Base-by-base conservation (phyloP, 2,329 filamentous ascomycete genomes). In the Sporothrix dimorphospora region DNA sequence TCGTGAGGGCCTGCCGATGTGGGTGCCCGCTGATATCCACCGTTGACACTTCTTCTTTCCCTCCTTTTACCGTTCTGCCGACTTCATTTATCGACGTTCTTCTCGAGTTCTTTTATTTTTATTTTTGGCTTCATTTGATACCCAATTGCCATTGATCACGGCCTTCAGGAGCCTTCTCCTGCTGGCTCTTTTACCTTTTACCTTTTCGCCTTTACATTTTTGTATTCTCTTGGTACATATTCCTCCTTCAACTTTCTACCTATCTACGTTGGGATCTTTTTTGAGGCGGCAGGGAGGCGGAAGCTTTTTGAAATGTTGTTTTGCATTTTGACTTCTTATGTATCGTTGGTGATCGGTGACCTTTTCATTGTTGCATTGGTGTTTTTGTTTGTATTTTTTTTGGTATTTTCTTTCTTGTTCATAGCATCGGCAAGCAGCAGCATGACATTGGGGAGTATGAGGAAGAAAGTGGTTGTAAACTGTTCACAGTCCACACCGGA, bases 221-320 rank as follows among this genome's bases (percentile, higher is more conserved):
- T 38, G 47, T 40, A 21, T 40, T 53, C 21, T 24, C 30, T 21
- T 65, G 24, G 76, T 77, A 74, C 24, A 66, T 75, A 76, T 73
- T 72, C 38, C 5, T 21, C 45, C 11, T 27, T 8, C 19, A 16
- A 45, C 4, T 45, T 45, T 45, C 21, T 65, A 27, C 16, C 53
- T 57, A 42, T 19, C 19, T 42, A 30, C 16, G 7, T 59, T 61
- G 30, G 30, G 55, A 57, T 21, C 19, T 59, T 9, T 59, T 19
- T 57, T 57, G 53, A 27, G 53, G 53, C 27, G 53, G 14, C 27
- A 40, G 19, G 55, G 34, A 42, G 8, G 40, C 40, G 30, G 55
- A 30, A 38, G 30, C 30, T 27, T 59, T 45, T 65, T 57, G 53
- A 57, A 9, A 34, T 24, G 19, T 57, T 19, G 27, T 34, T 34